A percentile compares a stretch with the other conserved stretches of the same genome.
These are phyloP conservation scores for Przewalskia tangutica DNA, from an alignment of 257 asterid species.

Conservation along the genomic window DNA sequence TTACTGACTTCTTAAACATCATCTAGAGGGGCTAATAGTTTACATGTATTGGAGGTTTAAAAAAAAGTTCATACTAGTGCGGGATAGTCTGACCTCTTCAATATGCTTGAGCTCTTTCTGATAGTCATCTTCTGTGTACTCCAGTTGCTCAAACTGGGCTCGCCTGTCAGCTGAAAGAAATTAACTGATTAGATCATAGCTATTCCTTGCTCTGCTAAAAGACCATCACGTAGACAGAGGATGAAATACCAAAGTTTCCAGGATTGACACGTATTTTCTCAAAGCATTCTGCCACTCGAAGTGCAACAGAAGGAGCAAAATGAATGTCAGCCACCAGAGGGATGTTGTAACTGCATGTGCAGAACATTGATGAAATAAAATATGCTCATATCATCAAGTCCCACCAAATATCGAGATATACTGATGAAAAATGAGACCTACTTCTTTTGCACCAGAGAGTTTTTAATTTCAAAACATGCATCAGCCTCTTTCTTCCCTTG, in stretches of 20 bases:
- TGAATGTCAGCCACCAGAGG: slow-evolving; percentile 99
- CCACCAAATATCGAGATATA: background rate
- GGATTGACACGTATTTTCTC: slow-evolving; percentile 98
- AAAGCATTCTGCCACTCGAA: slow-evolving; percentile 94
- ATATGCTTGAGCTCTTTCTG: slow-evolving; percentile 96
- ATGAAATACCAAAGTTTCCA: slow-evolving; percentile 79
- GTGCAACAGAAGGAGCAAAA: slow-evolving; percentile 92
- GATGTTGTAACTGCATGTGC: slow-evolving; percentile 56
- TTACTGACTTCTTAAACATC: background rate
- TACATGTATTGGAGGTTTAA: background rate
- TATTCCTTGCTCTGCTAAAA: background rate
- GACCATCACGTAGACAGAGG: background rate
- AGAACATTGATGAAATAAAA: slow-evolving; percentile 10
- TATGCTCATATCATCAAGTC: slow-evolving; percentile 4
- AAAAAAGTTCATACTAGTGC: background rate
- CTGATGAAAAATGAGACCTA: slow-evolving; percentile 18
- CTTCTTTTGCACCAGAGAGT: slow-evolving; percentile 93
- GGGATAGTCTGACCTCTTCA: slow-evolving; percentile 54
- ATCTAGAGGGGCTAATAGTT: background rate
- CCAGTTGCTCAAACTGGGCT: slow-evolving; percentile 91
- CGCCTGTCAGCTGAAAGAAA: slow-evolving; percentile 87
- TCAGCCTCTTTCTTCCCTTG: slow-evolving; percentile 99
- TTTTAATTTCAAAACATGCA: slow-evolving; percentile 84
- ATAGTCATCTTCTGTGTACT: slow-evolving; percentile 93
- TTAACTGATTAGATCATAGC: background rate